phyloP scores from a whole-genome alignment of 2,329 filamentous ascomycete species.

The Nakataea oryzae region DNA sequence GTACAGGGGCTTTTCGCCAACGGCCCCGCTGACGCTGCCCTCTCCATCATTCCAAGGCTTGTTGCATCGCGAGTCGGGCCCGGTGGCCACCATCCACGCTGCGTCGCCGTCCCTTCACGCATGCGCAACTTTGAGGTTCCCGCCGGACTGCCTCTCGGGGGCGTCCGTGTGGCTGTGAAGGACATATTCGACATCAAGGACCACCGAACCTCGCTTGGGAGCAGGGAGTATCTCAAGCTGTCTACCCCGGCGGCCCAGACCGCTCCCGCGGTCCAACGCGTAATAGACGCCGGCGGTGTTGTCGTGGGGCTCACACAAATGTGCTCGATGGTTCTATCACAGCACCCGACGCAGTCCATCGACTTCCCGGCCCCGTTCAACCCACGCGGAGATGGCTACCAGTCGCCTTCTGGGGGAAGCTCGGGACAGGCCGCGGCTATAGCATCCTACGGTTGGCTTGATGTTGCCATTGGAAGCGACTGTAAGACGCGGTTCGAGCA shows the following conservation, averaged over 20 bases:
- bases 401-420: background rate
- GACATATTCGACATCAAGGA: constrained; percentile 43
- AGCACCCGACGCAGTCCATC: constrained; percentile 32
- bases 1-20: no score
- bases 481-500: background rate
- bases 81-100: background rate
- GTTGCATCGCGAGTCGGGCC: background rate
- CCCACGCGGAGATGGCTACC: background rate
- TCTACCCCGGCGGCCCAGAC: constrained; percentile 37
- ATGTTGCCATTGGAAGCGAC: constrained; percentile 17
- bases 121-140: constrained; percentile 47
- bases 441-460: constrained; percentile 13
- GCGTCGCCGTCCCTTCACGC: constrained; percentile 43
- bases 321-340: constrained; percentile 7
- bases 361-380: background rate
- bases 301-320: constrained; percentile 32
- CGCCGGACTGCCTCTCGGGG: constrained; percentile 42
- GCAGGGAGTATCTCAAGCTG: constrained; percentile 45
- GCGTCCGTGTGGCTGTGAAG: constrained; percentile 51
- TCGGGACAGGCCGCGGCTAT: background rate
- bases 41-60: background rate
- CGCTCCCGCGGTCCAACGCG: constrained; percentile 38
- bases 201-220: constrained; percentile 42
- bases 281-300: constrained; percentile 48
- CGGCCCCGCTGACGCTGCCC: no score